A percentile compares a stretch with the other conserved stretches of the same genome.
Evolutionary conservation across 345 rosid genomes (phyloP).

Genomic region (Linum tenue): DNA sequence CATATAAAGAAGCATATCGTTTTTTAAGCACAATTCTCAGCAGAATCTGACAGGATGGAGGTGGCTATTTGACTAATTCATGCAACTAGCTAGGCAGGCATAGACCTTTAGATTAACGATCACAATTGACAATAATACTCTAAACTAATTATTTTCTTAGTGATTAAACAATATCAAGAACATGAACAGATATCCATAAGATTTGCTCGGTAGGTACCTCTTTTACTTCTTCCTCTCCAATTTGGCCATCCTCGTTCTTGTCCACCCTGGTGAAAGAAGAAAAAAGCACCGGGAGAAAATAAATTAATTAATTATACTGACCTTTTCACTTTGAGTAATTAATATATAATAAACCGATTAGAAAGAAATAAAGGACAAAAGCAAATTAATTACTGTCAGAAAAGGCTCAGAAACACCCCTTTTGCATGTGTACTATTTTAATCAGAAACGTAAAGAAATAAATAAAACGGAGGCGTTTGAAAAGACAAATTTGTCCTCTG

Average conservation of each 20-base stretch:
- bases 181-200: not conserved
- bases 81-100: slow-evolving; percentile 8
- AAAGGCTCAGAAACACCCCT: not conserved
- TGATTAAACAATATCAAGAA: not conserved
- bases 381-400: not conserved
- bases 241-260: slow-evolving; percentile 94
- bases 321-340: too few relatives aligned
- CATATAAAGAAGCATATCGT: too few relatives aligned
- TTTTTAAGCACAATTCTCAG: too few relatives aligned
- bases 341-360: too few relatives aligned
- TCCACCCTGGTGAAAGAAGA: slow-evolving; percentile 57
- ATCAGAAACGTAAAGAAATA: not conserved
- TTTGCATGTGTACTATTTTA: too few relatives aligned
- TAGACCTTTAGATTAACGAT: slow-evolving; percentile 6
- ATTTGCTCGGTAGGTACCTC: slow-evolving; percentile 38
- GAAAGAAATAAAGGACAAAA: too few relatives aligned
- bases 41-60: slow-evolving; percentile 9
- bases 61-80: slow-evolving; percentile 19
- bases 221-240: slow-evolving; percentile 83
- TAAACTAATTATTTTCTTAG: not conserved
- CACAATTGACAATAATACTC: not conserved
- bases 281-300: too few relatives aligned
- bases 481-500: slow-evolving; percentile 18
- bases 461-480: not conserved
- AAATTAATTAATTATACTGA: too few relatives aligned